Evolutionary conservation across 1,284 basidiomycete species (phyloP).

Genomic region (Chiua sp.): DNA sequence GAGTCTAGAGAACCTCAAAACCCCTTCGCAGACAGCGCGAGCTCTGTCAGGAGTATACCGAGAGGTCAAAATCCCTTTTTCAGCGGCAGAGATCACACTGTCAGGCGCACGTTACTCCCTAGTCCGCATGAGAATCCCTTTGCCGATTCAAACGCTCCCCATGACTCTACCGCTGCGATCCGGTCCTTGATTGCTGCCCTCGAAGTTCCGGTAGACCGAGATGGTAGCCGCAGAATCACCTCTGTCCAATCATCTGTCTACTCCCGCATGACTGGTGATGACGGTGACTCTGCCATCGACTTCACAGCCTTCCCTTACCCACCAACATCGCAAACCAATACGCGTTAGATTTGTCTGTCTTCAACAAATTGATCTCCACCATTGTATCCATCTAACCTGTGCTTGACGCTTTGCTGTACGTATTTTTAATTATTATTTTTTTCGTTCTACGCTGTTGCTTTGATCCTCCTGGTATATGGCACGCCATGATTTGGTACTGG

Average conservation of each 20-base stretch:
- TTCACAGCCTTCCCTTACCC: conserved; percentile 37
- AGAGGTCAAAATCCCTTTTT: conserved; percentile 71
- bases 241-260: conserved; percentile 53
- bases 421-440: conserved; percentile 13
- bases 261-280: conserved; percentile 30
- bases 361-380: neutral
- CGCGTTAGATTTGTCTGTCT: conserved; percentile 10
- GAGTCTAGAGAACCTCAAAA: conserved; percentile 30
- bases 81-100: conserved; percentile 43
- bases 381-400: conserved; percentile 15
- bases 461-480: conserved; percentile 5
- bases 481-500: conserved; percentile 28
- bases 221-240: conserved; percentile 47
- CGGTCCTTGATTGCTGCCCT: conserved; percentile 68
- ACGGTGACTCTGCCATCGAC: conserved; percentile 31
- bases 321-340: conserved; percentile 17
- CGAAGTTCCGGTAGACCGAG: conserved; percentile 49
- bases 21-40: conserved; percentile 47
- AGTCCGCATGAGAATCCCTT: conserved; percentile 45
- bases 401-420: conserved; percentile 15
- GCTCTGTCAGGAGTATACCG: conserved; percentile 36
- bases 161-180: conserved; percentile 34
- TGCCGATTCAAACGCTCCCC: conserved; percentile 22
- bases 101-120: conserved; percentile 33
- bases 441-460: conserved; percentile 7